Base-by-base conservation (phyloP, 164 flowering plant genomes). In the Amborella trichopoda region DNA sequence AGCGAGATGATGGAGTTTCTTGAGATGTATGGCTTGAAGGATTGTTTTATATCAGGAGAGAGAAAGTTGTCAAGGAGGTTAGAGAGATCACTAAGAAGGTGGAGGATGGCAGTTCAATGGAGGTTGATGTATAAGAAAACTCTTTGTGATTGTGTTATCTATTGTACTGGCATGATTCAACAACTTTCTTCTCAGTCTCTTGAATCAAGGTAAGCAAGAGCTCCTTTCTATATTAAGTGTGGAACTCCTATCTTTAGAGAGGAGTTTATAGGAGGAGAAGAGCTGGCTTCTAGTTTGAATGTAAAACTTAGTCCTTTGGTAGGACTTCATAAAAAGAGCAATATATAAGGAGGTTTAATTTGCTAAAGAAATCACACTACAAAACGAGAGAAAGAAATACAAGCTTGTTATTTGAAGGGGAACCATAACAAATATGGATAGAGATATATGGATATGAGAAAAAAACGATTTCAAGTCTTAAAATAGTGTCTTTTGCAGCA, bases 71-170 rank as follows among this genome's bases (percentile, higher is more conserved):
- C 73, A 4, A 14, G 44, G 22, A 80, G 68, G 59, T 50, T 41
- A 25, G 52, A 38, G 28, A 63, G 69, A 41, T 61, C 73, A 1
- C 46, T 74, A 42, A 68, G 55, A 13, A 75, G 74, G 64, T 87
- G 83, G 94, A 78, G 61, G 62, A 59, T 91, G 52, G 87, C 96
- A 22, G 66, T 83, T 19, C 68, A 69, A 37, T 91, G 98, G 98
- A 91, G 98, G 64, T 58, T 74, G 20, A 58, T 63, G 58, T 80
- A 81, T 54, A 91, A 91, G 66, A 70, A 50, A 52, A 75, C 52
- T 4, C 69, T 91, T 50, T 37, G 44, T 40, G 65, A 66, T 45
- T 78, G 94, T 59, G 63, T 83, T 26, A 58, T 63, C 17, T 61
- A 62, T 66, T 90, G 94, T 59, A 52, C 37, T 32, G 61, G 55